These are phyloP conservation scores for Setaria viridis DNA, from an alignment of 202 grass and related monocot genomes.

Conservation along the genomic window DNA sequence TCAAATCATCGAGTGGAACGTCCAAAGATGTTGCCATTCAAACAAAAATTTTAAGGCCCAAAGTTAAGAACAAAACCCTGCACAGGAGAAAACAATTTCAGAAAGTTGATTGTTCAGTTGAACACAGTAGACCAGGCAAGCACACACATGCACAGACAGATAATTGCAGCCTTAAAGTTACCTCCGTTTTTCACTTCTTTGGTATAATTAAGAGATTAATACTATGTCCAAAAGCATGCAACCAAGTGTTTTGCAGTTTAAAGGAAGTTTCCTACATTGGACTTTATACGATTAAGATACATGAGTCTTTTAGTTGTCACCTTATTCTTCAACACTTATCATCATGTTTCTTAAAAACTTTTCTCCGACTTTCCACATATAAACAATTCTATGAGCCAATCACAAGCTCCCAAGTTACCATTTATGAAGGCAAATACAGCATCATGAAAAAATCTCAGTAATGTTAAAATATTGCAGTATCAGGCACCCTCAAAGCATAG, in stretches of 20 bases:
- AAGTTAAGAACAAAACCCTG: slow-evolving; percentile 44
- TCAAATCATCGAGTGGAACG: slow-evolving; percentile 87
- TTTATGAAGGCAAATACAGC: background rate
- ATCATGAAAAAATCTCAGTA: background rate
- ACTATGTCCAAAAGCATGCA: background rate
- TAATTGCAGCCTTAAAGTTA: background rate
- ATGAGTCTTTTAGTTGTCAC: background rate
- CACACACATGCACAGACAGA: background rate
- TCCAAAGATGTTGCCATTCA: slow-evolving; percentile 65
- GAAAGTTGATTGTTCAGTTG: slow-evolving; percentile 29
- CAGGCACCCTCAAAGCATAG: background rate
- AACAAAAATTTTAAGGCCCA: slow-evolving; percentile 34
- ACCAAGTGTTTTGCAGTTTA: background rate
- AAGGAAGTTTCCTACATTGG: background rate
- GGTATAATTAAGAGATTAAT: background rate
- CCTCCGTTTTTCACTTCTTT: slow-evolving; percentile 14
- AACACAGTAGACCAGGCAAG: slow-evolving; percentile 20
- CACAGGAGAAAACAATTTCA: slow-evolving; percentile 26
- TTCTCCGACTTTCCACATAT: background rate
- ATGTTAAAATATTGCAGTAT: background rate
- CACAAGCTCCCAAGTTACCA: background rate
- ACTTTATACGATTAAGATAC: slow-evolving; percentile 8
- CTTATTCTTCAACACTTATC: slow-evolving; percentile 2
- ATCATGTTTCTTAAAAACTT: background rate
- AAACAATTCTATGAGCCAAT: background rate